Conservation (phyloP, 2,329 filamentous ascomycete genomes). For the Colletotrichum chlorophyti region DNA sequence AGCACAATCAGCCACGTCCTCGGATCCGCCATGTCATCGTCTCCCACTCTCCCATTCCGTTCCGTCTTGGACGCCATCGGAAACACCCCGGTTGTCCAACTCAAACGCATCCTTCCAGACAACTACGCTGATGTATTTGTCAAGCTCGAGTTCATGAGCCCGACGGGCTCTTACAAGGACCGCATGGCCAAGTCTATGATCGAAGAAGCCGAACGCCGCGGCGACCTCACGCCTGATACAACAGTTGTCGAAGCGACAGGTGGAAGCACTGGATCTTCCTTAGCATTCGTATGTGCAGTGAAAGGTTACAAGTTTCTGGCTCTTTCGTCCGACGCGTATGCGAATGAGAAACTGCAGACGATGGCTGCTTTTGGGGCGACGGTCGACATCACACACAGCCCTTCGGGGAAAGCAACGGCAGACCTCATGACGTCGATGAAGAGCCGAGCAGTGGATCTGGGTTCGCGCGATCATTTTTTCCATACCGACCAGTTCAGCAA, state of each 20-base stretch:
- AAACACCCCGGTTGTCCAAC: slow-evolving; percentile 18
- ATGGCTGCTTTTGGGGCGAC: slow-evolving; percentile 24
- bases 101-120: slow-evolving; percentile 3
- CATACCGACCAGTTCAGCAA: slow-evolving; percentile 25
- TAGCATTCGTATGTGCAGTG: slow-evolving; percentile 29
- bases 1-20: no score
- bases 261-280: slow-evolving; percentile 25
- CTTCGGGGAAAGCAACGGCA: slow-evolving; percentile 8
- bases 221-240: slow-evolving; percentile 5
- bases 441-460: no score
- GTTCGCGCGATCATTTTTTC: neutral
- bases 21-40: no score
- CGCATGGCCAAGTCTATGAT: slow-evolving; percentile 24
- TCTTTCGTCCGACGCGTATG: slow-evolving; percentile 8
- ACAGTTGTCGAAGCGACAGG: slow-evolving; percentile 25
- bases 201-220: slow-evolving; percentile 13
- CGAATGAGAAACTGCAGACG: slow-evolving; percentile 23
- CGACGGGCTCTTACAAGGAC: slow-evolving; percentile 28
- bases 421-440: neutral
- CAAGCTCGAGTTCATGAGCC: slow-evolving; percentile 27
- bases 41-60: no score
- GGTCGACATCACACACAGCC: slow-evolving; percentile 18
- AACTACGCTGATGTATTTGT: slow-evolving; percentile 16
- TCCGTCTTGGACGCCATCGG: no score
- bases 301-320: slow-evolving; percentile 33